Conservation (phyloP, 371 early-diverging fungal species). For the Smittium mucronatum region DNA sequence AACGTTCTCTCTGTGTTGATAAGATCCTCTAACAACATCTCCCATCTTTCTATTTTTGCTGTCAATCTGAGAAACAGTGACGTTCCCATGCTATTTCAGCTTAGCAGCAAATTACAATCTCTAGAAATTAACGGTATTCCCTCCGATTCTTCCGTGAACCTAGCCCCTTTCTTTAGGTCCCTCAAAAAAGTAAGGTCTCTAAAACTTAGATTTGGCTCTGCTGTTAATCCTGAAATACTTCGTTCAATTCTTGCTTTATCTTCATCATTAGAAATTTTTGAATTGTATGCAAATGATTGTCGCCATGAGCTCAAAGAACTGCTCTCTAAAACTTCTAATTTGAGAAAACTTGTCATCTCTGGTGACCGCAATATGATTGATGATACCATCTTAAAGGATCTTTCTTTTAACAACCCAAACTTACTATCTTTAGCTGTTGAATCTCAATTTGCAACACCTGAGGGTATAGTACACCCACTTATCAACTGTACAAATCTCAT, state of each 20-base stretch:
- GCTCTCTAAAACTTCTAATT: background rate
- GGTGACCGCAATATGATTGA: background rate
- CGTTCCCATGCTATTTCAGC: background rate
- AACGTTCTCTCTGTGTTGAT: constrained; percentile 2
- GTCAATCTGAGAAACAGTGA: background rate
- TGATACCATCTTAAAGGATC: background rate
- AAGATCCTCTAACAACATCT: background rate
- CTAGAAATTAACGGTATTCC: constrained; percentile 11
- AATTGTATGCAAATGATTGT: background rate
- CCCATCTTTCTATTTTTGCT: background rate
- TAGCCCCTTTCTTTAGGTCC: background rate
- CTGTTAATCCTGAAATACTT: background rate
- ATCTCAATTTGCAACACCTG: background rate
- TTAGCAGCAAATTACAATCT: background rate
- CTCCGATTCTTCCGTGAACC: background rate
- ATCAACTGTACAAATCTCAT: background rate
- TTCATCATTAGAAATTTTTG: background rate
- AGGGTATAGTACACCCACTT: background rate
- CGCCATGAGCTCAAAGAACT: background rate
- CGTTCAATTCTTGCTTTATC: background rate
- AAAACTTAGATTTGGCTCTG: background rate
- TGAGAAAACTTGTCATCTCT: background rate
- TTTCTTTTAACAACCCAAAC: background rate
- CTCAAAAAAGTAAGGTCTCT: background rate
- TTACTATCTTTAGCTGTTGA: background rate